These are phyloP conservation scores for Nannizziopsis arthrosporioides DNA, from an alignment of 2,329 filamentous ascomycete species.

Conservation along the genomic window DNA sequence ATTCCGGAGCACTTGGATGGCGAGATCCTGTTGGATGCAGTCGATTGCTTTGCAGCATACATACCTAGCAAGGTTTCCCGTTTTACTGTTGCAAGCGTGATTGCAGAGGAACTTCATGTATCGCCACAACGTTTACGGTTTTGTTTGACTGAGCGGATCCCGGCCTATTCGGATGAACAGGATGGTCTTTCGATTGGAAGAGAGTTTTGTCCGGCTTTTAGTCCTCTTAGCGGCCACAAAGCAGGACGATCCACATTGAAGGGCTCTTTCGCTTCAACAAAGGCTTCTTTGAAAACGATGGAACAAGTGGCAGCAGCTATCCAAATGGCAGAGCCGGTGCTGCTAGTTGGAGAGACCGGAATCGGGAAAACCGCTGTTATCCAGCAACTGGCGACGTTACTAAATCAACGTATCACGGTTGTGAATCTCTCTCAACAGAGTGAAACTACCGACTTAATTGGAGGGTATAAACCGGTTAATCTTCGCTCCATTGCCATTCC, in stretches of 20 bases:
- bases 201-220: constrained; percentile 47
- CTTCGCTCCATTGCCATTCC: constrained; percentile 77
- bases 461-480: constrained; percentile 93
- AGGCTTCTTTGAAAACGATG: constrained; percentile 68
- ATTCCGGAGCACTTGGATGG: constrained; percentile 62
- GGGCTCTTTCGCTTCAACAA: constrained; percentile 65
- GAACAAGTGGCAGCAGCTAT: constrained; percentile 81
- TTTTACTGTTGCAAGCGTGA: constrained; percentile 43
- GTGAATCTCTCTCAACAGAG: constrained; percentile 98
- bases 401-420: constrained; percentile 77
- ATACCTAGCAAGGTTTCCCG: constrained; percentile 55
- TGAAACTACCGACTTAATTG: constrained; percentile 87
- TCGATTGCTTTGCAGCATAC: constrained; percentile 83
- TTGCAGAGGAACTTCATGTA: constrained; percentile 80
- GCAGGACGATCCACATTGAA: constrained; percentile 35
- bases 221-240: constrained; percentile 38
- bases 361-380: constrained; percentile 96
- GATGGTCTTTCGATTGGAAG: constrained; percentile 54
- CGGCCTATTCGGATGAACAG: constrained; percentile 53
- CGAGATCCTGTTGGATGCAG: constrained; percentile 82
- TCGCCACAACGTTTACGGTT: constrained; percentile 70
- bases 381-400: constrained; percentile 73
- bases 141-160: constrained; percentile 61
- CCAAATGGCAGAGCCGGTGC: constrained; percentile 70
- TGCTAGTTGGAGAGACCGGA: constrained; percentile 96